Evolutionary conservation across 192 early-diverging fungal species (phyloP), one percentile per base, ranked within the genome.

Genomic region (Diversispora epigaea): DNA sequence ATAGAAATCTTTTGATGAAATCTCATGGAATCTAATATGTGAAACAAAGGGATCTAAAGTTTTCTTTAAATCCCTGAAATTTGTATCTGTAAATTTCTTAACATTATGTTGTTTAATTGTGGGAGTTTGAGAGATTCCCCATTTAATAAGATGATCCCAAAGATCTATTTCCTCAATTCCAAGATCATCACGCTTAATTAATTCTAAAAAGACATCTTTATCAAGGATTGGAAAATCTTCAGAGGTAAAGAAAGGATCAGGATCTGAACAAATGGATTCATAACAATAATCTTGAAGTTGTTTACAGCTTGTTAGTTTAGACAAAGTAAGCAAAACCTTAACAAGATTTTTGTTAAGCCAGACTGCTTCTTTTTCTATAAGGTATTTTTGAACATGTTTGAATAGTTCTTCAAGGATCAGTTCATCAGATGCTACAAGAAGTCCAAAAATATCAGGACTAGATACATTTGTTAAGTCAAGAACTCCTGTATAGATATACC

Each of bases 361-460:
- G 6, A 11, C 14, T 17, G 39, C 22, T 45, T 46, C 39, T 7
- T 72, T 45, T 43, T 47, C 43, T 6, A 72, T 57, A 21, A 60
- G 43, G 45, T 72, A 43, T 15, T 60, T 19, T 45, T 58, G 55
- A 19, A 62, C 39, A 49, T 63, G n/a, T 6, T 3, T 14, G 8
- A 47, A 47, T 21, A 74, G 52, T 62, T 65, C 63, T 11, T 50
- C 72, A 9, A 74, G 21, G 41, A 56, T 10, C 40, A 75, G 54
- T 65, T 75, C 73, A 75, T 75, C 62, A 17, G 62, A 54, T 14
- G 73, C 60, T 3, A 54, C 47, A 5, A 74, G 21, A 11, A 73
- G 15, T 61, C 63, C 43, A 11, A 74, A 50, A 25, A 74, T 64
- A 47, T 62, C 60, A 4, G 72, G 22, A 19, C 11, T 21, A 41